These are phyloP conservation scores for Aciculosporium take DNA, from an alignment of 2,329 filamentous ascomycete species.

Conservation along the genomic window DNA sequence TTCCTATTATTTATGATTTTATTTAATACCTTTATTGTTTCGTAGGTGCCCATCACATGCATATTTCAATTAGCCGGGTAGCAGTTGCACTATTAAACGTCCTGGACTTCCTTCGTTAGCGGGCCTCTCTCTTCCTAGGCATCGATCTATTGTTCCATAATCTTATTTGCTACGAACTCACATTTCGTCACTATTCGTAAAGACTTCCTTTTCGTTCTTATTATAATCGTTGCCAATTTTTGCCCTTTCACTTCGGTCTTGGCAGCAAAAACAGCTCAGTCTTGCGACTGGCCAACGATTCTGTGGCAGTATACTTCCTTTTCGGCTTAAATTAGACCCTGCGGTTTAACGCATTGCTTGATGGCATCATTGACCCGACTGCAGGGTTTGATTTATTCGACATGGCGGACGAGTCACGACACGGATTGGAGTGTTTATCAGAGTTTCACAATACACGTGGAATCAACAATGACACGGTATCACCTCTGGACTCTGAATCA, in stretches of 20 bases:
- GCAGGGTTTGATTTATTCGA: neutral
- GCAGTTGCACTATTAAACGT: too few relatives aligned
- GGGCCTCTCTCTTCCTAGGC: too few relatives aligned
- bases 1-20: too few relatives aligned
- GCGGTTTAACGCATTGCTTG: neutral
- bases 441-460: conserved; percentile 26
- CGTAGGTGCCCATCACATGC: too few relatives aligned
- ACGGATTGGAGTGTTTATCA: neutral
- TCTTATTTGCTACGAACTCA: too few relatives aligned
- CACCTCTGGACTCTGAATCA: conserved; percentile 28
- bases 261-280: neutral
- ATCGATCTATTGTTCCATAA: too few relatives aligned
- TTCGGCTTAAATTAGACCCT: neutral
- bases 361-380: neutral
- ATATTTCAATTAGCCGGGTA: too few relatives aligned
- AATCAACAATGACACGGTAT: conserved; percentile 26
- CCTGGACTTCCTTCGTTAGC: too few relatives aligned
- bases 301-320: neutral
- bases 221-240: neutral
- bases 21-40: too few relatives aligned
- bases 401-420: conserved; percentile 2
- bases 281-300: too few relatives aligned
- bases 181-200: too few relatives aligned
- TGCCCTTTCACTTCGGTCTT: neutral
- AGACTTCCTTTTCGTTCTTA: neutral